A percentile compares a stretch with the other conserved stretches of the same genome.
These are phyloP conservation scores for Boletus subparvulus DNA, from an alignment of 768 basidiomycete genomes.

Conservation along the genomic window DNA sequence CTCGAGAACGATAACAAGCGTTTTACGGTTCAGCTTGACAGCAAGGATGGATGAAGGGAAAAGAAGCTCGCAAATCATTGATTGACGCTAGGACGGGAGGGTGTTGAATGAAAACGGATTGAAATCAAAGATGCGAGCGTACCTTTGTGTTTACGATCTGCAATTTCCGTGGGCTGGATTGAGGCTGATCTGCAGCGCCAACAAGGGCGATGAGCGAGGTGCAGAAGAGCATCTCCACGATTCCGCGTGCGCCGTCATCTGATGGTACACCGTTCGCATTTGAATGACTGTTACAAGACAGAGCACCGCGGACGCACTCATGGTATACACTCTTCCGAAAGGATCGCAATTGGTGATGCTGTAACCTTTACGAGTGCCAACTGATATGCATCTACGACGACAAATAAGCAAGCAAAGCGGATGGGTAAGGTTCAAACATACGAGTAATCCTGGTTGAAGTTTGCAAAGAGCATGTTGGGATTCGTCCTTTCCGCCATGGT, in stretches of 20 bases:
- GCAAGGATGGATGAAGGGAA: conserved; percentile 96
- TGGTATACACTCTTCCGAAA: conserved; percentile 92
- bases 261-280: not conserved
- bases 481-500: conserved; percentile 41
- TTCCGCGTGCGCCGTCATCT: conserved; percentile 94
- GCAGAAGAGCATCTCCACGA: conserved; percentile 99
- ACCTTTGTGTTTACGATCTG: conserved; percentile 99
- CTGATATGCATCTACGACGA: conserved; percentile 73
- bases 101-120: not conserved
- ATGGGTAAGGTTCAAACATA: conserved; percentile 36
- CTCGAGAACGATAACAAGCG: conserved; percentile 93
- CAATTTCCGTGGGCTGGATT: conserved; percentile 86
- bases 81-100: conserved; percentile 68
- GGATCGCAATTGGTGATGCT: conserved; percentile 98
- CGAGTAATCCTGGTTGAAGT: conserved; percentile 99
- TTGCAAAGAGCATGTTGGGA: conserved; percentile 74
- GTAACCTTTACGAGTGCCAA: conserved; percentile 94
- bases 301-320: conserved; percentile 62
- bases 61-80: conserved; percentile 96
- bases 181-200: conserved; percentile 90
- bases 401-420: conserved; percentile 1
- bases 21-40: conserved; percentile 98
- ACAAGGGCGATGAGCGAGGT: conserved; percentile 97
- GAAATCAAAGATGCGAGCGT: conserved; percentile 15
- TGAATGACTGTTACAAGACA: not conserved